Conservation (phyloP, 116 monocot species). For the Papilionanthe hybrid region DNA sequence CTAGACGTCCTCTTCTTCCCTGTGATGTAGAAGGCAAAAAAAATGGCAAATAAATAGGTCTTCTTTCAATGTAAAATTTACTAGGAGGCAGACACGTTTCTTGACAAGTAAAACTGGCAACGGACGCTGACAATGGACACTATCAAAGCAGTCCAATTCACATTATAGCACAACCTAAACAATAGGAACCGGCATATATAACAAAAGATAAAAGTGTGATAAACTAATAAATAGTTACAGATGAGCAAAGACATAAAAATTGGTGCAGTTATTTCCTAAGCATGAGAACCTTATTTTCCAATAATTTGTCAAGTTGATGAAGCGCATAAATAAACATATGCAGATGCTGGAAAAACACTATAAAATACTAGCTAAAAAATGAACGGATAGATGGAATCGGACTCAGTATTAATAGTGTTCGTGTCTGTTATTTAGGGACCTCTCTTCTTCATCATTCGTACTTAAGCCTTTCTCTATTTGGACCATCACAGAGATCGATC, state of each 20-base stretch:
- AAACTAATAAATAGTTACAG: not conserved
- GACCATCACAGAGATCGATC: too few relatives aligned
- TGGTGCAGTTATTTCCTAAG: not conserved
- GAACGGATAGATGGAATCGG: not conserved
- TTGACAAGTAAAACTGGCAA: not conserved
- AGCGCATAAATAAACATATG: constrained; percentile 1
- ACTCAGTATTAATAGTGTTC: not conserved
- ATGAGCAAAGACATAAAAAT: not conserved
- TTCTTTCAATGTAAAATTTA: not conserved
- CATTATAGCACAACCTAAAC: too few relatives aligned
- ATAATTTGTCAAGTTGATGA: not conserved
- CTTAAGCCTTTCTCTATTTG: not conserved
- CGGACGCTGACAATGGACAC: not conserved
- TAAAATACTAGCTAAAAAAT: not conserved
- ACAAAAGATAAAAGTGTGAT: not conserved
- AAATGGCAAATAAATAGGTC: not conserved
- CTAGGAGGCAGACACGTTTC: not conserved
- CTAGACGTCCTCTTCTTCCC: constrained; percentile 21
- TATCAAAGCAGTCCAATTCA: not conserved
- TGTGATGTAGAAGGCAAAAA: not conserved
- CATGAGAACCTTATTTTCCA: not conserved
- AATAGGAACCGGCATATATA: not conserved
- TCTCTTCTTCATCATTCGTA: not conserved
- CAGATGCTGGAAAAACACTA: not conserved
- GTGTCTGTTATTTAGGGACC: not conserved